phyloP scores from a whole-genome alignment of 2,329 filamentous ascomycete genomes.

The Monosporascus sp. region DNA sequence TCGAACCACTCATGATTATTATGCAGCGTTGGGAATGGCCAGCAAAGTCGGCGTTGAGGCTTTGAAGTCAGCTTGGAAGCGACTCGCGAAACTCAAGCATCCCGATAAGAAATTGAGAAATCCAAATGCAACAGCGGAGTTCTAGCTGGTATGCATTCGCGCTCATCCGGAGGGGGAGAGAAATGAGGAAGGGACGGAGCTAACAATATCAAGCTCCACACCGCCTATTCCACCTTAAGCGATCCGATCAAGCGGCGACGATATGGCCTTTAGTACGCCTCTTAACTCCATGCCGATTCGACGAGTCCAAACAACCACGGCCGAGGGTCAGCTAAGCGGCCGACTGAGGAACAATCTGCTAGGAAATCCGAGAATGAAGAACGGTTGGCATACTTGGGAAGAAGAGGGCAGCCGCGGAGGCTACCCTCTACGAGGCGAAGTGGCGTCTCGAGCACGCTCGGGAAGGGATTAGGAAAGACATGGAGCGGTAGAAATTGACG shows the following conservation, averaged over 20 bases:
- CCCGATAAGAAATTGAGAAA: slow-evolving; percentile 20
- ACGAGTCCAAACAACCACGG: too few species aligned
- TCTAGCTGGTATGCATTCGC: slow-evolving; percentile 12
- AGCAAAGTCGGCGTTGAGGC: slow-evolving; percentile 4
- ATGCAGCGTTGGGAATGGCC: slow-evolving; percentile 15
- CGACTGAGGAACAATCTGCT: too few species aligned
- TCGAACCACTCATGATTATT: slow-evolving; percentile 17
- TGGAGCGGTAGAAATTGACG: too few species aligned
- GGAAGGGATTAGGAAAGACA: too few species aligned
- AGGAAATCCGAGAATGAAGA: too few species aligned
- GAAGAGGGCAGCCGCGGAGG: too few species aligned
- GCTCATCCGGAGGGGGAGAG: background rate
- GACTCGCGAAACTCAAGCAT: slow-evolving; percentile 16
- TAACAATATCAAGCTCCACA: slow-evolving; percentile 10
- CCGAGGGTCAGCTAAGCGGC: too few species aligned
- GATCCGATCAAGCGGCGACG: slow-evolving; percentile 6
- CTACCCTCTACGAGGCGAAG: too few species aligned
- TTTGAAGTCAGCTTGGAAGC: slow-evolving; percentile 15
- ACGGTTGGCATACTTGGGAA: too few species aligned
- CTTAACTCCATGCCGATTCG: too few species aligned
- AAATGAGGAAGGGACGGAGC: background rate
- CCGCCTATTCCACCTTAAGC: slow-evolving; percentile 15
- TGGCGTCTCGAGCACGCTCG: too few species aligned
- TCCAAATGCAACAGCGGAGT: slow-evolving; percentile 17
- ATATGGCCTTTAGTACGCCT: too few species aligned